Percentiles rank a stretch among this genome's conserved stretches.
Conservation (phyloP, 805 yeast genomes). For the Starmerella stigmatis region DNA sequence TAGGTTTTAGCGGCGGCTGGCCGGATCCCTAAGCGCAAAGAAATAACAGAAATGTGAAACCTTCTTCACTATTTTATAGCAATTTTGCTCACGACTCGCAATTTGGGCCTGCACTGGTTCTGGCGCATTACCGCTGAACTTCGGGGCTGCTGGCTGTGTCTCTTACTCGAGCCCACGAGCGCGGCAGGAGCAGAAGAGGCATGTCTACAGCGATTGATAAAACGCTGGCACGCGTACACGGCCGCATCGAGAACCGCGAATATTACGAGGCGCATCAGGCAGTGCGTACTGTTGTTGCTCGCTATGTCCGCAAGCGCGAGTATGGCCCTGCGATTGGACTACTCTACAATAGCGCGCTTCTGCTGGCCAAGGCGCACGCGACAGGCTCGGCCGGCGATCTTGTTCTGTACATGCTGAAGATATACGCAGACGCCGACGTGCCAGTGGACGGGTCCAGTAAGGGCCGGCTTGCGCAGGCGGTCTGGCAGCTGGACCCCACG, state of each 20-base stretch:
- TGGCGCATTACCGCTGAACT: no score
- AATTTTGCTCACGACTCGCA: no score
- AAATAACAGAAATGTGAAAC: no score
- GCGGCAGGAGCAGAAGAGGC: background rate
- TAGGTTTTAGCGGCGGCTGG: no score
- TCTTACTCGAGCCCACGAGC: background rate
- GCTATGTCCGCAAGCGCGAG: constrained; percentile 62
- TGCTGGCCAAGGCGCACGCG: constrained; percentile 57
- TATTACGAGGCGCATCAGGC: constrained; percentile 96
- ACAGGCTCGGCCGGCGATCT: constrained; percentile 77
- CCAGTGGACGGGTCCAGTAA: constrained; percentile 38
- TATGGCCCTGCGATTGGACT: constrained; percentile 64
- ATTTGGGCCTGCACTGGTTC: no score
- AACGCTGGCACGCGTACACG: constrained; percentile 22
- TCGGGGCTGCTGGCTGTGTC: background rate
- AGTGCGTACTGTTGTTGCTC: constrained; percentile 73
- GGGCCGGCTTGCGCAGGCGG: constrained; percentile 37
- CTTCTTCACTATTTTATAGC: no score
- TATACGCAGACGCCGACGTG: constrained; percentile 45
- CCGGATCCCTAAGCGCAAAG: no score
- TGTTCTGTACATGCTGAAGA: constrained; percentile 58
- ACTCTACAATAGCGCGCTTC: constrained; percentile 58
- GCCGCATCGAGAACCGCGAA: constrained; percentile 55
- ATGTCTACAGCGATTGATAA: constrained; percentile 21
- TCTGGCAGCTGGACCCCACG: constrained; percentile 36